Percentiles rank a stretch among this genome's conserved stretches.
phyloP scores from a whole-genome alignment of 2,329 filamentous ascomycete genomes.

The Daldinia sp. region DNA sequence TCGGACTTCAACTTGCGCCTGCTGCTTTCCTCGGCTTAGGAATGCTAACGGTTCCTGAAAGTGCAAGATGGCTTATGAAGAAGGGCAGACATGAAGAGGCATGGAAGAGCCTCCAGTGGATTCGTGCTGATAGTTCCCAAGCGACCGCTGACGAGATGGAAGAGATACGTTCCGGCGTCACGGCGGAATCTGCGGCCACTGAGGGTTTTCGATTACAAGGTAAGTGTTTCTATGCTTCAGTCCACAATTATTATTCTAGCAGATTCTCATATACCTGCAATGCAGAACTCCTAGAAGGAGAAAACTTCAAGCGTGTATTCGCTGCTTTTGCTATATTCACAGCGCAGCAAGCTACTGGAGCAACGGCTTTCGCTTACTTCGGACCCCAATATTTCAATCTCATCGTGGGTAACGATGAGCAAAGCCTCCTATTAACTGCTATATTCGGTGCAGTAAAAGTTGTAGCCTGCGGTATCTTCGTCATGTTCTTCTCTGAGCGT shows the following conservation, averaged over 20 bases:
- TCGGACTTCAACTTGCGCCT: conserved; percentile 64
- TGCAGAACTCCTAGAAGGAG: conserved; percentile 59
- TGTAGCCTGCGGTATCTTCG: conserved; percentile 61
- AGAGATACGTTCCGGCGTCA: conserved; percentile 62
- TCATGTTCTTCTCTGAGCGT: conserved; percentile 65
- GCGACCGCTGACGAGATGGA: conserved; percentile 59
- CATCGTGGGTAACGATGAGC: conserved; percentile 60
- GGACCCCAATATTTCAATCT: conserved; percentile 67
- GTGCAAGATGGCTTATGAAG: conserved; percentile 63
- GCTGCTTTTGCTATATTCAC: conserved; percentile 62
- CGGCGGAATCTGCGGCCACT: conserved; percentile 58
- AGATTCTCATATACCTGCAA: conserved; percentile 1
- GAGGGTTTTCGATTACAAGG: conserved; percentile 56
- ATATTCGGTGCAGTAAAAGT: conserved; percentile 68
- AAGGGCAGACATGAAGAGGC: conserved; percentile 59
- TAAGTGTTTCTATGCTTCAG: conserved; percentile 10
- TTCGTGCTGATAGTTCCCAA: conserved; percentile 58
- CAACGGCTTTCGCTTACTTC: conserved; percentile 67
- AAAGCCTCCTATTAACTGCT: conserved; percentile 62
- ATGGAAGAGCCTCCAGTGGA: conserved; percentile 62
- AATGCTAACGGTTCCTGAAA: conserved; percentile 62
- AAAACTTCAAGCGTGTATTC: conserved; percentile 59
- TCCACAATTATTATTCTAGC: no score
- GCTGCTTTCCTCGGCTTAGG: conserved; percentile 61
- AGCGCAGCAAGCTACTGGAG: conserved; percentile 65